Evolutionary conservation across 2,329 filamentous ascomycete genomes (phyloP).

Genomic region (Ophiocordyceps unilateralis): DNA sequence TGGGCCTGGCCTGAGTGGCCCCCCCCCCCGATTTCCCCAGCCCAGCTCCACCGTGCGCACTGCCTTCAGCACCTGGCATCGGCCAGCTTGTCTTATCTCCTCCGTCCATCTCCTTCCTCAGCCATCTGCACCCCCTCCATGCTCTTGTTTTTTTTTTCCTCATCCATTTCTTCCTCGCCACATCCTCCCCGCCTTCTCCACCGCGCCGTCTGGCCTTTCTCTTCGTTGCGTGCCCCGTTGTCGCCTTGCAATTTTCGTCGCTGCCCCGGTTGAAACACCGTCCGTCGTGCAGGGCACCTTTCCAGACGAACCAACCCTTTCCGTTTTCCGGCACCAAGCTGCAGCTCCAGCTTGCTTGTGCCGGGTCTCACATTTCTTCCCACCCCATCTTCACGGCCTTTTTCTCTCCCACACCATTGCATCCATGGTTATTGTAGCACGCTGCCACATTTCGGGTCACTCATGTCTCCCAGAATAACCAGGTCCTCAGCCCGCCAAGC

Average conservation of each 20-base stretch:
- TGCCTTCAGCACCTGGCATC: neutral
- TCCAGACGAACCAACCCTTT: neutral
- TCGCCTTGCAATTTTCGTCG: slow-evolving; percentile 3
- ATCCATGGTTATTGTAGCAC: slow-evolving; percentile 10
- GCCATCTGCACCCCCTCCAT: neutral
- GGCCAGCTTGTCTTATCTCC: neutral
- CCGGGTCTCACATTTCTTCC: neutral
- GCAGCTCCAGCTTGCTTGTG: slow-evolving; percentile 1
- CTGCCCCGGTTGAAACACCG: slow-evolving; percentile 1
- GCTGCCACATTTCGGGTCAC: slow-evolving; percentile 23
- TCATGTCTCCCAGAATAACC: slow-evolving; percentile 95
- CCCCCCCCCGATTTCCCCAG: slow-evolving; percentile 2
- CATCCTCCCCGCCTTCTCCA: neutral
- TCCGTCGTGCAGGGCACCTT: neutral
- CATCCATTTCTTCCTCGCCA: neutral
- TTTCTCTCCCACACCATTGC: slow-evolving; percentile 5
- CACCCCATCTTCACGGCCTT: neutral
- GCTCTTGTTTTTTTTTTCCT: neutral
- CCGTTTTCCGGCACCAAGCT: neutral
- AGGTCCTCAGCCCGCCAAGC: slow-evolving; percentile 86
- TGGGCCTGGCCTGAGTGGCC: neutral
- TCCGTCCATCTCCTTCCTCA: neutral
- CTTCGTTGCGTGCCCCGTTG: neutral
- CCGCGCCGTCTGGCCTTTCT: neutral
- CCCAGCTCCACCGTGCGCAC: slow-evolving; percentile 1